Evolutionary conservation across 1,139 yeast species (phyloP).

Genomic region (Candida labiduridarum): DNA sequence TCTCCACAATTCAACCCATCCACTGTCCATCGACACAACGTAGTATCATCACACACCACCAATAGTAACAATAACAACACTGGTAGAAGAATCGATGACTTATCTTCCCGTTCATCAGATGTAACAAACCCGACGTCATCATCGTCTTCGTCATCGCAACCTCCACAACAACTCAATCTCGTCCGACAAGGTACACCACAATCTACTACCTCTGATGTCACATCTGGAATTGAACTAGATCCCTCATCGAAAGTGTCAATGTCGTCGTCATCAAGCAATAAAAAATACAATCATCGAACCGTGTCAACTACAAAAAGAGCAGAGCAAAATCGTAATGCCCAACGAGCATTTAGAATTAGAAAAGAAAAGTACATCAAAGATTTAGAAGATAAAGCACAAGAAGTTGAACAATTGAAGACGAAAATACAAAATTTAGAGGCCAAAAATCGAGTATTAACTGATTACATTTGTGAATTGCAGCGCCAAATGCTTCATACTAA

Average conservation of each 20-base stretch:
- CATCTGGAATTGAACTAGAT: too few relatives aligned
- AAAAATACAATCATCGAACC: conserved; percentile 30
- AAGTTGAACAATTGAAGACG: conserved; percentile 59
- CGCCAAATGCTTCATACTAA: conserved; percentile 4
- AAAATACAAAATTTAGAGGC: conserved; percentile 63
- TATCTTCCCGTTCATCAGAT: background rate
- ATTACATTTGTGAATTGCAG: conserved; percentile 62
- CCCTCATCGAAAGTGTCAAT: too few relatives aligned
- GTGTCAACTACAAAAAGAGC: conserved; percentile 77
- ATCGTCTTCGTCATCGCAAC: background rate
- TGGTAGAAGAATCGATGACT: background rate
- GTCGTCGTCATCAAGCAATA: background rate
- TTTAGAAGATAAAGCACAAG: conserved; percentile 68
- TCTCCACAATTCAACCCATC: background rate
- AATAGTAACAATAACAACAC: conserved; percentile 1
- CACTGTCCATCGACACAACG: conserved; percentile 1
- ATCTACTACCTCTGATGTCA: too few relatives aligned
- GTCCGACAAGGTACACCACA: too few relatives aligned
- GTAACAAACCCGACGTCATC: background rate
- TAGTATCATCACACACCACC: background rate
- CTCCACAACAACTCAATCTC: background rate
- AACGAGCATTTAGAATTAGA: conserved; percentile 81
- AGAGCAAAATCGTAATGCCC: conserved; percentile 86
- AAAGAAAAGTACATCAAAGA: conserved; percentile 79
- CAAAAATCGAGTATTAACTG: conserved; percentile 73